Evolutionary conservation across 345 rosid genomes (phyloP).

Genomic region (Salix brachista): DNA sequence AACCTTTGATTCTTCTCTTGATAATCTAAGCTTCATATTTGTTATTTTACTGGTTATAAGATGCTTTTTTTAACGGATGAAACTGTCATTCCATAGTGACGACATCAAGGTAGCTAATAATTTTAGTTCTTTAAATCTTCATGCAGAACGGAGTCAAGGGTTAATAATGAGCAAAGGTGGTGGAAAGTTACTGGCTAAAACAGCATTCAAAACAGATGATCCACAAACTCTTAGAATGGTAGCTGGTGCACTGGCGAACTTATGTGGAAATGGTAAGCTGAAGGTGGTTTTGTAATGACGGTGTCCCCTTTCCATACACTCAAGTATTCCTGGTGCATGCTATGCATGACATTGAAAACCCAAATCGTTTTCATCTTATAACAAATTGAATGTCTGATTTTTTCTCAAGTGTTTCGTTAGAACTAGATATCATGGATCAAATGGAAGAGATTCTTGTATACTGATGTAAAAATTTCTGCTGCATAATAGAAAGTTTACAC

Average conservation of each 20-base stretch:
- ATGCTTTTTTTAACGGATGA: not conserved
- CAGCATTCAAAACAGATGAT: conserved; percentile 72
- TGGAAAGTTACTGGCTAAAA: conserved; percentile 64
- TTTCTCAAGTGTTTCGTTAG: not conserved
- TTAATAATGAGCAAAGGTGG: conserved; percentile 88
- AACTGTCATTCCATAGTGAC: not conserved
- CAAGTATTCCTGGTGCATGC: not conserved
- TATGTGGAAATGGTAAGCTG: conserved; percentile 85
- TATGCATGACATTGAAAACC: not conserved
- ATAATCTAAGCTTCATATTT: not conserved
- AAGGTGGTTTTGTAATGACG: not conserved
- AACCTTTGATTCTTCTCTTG: conserved; percentile 12
- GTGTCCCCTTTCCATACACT: not conserved
- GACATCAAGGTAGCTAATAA: not conserved
- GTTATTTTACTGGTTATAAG: not conserved
- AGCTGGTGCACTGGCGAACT: conserved; percentile 89
- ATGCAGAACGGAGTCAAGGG: conserved; percentile 73
- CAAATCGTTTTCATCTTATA: too few species aligned
- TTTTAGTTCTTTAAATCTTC: not conserved
- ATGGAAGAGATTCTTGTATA: not conserved
- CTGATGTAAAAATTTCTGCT: conserved; percentile 2
- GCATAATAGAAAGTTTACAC: conserved; percentile 60
- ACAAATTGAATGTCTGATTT: too few species aligned
- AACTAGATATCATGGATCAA: not conserved
- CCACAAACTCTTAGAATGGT: conserved; percentile 91